Percentiles rank a stretch among this genome's conserved stretches.
phyloP scores from a whole-genome alignment of 192 early-diverging fungal species.

The Backusella circina region DNA sequence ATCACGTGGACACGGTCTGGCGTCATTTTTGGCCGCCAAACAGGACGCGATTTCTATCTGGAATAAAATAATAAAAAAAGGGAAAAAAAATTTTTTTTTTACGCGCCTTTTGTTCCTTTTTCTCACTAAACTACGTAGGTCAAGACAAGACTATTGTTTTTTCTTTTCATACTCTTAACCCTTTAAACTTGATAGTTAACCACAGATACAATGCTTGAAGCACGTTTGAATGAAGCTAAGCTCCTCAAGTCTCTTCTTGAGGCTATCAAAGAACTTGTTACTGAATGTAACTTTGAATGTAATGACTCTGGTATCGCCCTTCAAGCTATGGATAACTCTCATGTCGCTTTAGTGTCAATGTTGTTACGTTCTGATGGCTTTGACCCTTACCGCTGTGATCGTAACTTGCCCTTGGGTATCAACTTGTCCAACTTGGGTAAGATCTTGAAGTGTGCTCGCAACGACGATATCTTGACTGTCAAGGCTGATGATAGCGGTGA shows the following conservation, averaged over 20 bases:
- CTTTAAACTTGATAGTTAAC: not conserved
- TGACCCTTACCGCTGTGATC: conserved; percentile 88
- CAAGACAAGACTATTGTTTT: not conserved
- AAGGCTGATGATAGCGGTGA: conserved; percentile 88
- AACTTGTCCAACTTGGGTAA: conserved; percentile 84
- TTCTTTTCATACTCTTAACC: not conserved
- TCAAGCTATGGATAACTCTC: conserved; percentile 99
- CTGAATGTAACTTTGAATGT: conserved; percentile 98
- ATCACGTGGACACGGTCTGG: not conserved
- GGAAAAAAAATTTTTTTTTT: conserved; percentile 7
- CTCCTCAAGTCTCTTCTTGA: conserved; percentile 95
- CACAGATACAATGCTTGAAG: conserved; percentile 79
- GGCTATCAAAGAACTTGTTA: conserved; percentile 96
- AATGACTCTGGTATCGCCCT: conserved; percentile 90
- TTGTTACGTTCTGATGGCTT: conserved; percentile 79
- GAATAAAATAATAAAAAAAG: not conserved
- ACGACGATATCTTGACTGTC: conserved; percentile 90
- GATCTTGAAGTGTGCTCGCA: conserved; percentile 89
- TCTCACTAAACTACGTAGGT: not conserved
- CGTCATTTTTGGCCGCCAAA: not conserved
- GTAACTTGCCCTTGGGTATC: conserved; percentile 87
- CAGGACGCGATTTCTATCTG: not conserved
- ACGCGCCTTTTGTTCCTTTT: not conserved
- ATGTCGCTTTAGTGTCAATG: conserved; percentile 91
- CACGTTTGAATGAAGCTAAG: conserved; percentile 79